Evolutionary conservation across 1,139 yeast genomes (phyloP).

Genomic region (Candida gigantensis): DNA sequence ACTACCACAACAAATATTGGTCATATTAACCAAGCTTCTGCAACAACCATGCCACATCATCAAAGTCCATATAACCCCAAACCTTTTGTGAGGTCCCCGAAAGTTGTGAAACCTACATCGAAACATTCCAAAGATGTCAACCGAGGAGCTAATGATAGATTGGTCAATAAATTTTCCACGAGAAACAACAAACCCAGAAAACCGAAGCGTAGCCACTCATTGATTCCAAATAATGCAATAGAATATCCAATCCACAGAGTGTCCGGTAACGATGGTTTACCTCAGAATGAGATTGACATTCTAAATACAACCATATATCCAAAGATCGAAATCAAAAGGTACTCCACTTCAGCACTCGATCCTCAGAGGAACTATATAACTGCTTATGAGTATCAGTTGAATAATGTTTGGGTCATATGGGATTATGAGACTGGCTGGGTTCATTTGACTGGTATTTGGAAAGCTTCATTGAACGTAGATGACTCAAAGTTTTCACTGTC

Average conservation of each 20-base stretch:
- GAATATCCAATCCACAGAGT: conserved; percentile 12
- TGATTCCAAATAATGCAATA: conserved; percentile 11
- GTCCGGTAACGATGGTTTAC: conserved; percentile 1
- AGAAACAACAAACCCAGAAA: conserved; percentile 4
- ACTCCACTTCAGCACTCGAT: conserved; percentile 68
- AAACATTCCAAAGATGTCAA: too few relatives aligned
- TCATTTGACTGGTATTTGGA: conserved; percentile 91
- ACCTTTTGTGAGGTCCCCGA: too few relatives aligned
- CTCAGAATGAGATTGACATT: conserved; percentile 6
- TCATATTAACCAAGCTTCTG: too few relatives aligned
- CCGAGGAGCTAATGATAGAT: background rate
- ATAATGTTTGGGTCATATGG: conserved; percentile 79
- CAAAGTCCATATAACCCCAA: too few relatives aligned
- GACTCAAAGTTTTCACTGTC: conserved; percentile 5
- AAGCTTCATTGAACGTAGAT: conserved; percentile 50
- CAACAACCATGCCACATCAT: too few relatives aligned
- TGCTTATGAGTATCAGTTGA: conserved; percentile 70
- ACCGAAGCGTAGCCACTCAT: conserved; percentile 3
- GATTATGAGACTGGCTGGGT: conserved; percentile 86
- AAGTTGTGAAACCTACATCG: too few relatives aligned
- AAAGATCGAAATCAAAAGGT: conserved; percentile 59
- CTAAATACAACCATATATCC: conserved; percentile 22
- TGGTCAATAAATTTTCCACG: conserved; percentile 3
- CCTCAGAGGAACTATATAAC: conserved; percentile 62
- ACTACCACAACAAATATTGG: too few relatives aligned